Conservation (phyloP, 1,284 basidiomycete genomes). For the Melampsora americana region DNA sequence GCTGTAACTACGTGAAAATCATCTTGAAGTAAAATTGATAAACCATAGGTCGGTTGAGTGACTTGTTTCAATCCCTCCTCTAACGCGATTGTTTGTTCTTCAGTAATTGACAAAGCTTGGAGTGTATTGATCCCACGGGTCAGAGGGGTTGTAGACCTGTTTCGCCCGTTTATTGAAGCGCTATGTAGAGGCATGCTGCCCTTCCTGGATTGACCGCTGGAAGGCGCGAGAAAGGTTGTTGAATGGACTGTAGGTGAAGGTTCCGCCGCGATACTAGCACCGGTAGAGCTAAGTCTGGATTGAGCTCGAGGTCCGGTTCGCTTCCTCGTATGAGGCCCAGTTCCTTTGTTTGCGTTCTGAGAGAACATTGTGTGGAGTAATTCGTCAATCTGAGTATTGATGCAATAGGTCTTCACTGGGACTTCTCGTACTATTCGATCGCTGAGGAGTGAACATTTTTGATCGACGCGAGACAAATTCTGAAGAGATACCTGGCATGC, state of each 20-base stretch:
- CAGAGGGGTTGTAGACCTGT: constrained; percentile 34
- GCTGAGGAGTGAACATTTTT: background rate
- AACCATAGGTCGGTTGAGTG: constrained; percentile 11
- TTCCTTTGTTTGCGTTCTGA: constrained; percentile 10
- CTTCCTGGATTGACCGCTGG: background rate
- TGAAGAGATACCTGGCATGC: too few species aligned
- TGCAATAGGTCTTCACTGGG: background rate
- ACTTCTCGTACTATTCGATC: background rate
- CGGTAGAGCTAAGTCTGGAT: constrained; percentile 28
- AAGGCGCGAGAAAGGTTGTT: background rate
- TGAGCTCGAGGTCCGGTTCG: constrained; percentile 26
- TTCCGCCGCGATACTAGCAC: background rate
- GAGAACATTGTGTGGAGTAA: constrained; percentile 19
- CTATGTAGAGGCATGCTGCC: constrained; percentile 1
- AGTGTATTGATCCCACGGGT: constrained; percentile 19
- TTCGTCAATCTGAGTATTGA: background rate
- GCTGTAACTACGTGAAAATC: constrained; percentile 42
- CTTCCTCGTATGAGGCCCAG: constrained; percentile 15
- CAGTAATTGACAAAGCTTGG: constrained; percentile 29
- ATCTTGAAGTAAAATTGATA: constrained; percentile 38
- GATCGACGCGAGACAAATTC: too few species aligned
- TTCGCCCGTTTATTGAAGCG: background rate
- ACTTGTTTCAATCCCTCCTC: constrained; percentile 43
- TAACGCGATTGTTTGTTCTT: constrained; percentile 35
- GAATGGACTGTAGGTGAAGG: background rate